These are phyloP conservation scores for Larix kaempferi DNA, from an alignment of 75 land plant species.

Conservation along the genomic window DNA sequence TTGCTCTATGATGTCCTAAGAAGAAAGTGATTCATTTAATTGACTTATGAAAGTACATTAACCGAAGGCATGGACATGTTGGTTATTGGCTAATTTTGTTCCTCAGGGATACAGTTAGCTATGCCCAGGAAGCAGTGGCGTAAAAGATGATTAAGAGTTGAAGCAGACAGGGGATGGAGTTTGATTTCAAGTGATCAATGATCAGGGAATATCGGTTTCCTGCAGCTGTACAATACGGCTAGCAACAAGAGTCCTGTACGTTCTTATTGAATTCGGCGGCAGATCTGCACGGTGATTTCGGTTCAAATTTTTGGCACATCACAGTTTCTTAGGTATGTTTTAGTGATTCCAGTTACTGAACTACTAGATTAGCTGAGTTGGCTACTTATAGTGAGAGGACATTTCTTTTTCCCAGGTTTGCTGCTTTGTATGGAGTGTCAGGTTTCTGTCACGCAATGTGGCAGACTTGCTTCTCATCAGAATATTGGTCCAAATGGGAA, in stretches of 20 bases:
- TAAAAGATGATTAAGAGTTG: not conserved
- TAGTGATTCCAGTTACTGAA: not conserved
- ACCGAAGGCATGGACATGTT: not conserved
- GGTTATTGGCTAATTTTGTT: not conserved
- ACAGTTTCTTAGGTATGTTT: not conserved
- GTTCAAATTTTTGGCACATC: not conserved
- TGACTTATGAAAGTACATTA: not conserved
- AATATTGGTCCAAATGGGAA: too few species aligned
- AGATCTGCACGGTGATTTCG: not conserved
- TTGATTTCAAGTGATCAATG: not conserved
- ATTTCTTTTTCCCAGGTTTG: constrained; percentile 1
- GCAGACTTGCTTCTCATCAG: too few species aligned
- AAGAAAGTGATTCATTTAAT: not conserved
- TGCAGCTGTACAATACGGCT: not conserved
- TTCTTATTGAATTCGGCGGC: not conserved
- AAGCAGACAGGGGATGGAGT: not conserved
- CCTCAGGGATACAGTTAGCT: constrained; percentile 3
- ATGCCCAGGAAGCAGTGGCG: constrained; percentile 2
- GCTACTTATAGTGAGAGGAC: not conserved
- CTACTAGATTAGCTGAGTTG: not conserved
- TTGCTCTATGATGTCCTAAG: not conserved
- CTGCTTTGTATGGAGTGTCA: not conserved
- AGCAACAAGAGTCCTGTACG: not conserved
- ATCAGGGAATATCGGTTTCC: not conserved
- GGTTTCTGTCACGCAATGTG: too few species aligned